Conservation (phyloP, 768 basidiomycete species). For the Trametes maxima region DNA sequence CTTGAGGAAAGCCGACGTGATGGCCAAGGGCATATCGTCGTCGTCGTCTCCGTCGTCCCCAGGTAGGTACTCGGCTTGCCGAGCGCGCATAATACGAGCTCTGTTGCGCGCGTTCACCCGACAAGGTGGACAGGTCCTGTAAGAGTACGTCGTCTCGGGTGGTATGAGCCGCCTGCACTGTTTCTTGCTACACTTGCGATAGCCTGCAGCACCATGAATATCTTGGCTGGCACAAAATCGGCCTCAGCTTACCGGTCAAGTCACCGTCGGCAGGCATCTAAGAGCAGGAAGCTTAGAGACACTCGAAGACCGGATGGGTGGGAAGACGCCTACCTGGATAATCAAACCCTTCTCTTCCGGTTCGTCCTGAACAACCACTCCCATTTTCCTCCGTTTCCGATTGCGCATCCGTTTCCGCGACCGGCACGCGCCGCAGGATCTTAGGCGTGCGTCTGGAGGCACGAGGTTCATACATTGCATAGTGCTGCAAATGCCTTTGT, state of each 20-base stretch:
- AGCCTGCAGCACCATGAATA: background rate
- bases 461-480: conserved; percentile 28
- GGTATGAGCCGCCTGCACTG: conserved; percentile 26
- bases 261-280: conserved; percentile 5
- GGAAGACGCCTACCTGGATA: background rate
- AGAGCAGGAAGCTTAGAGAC: background rate
- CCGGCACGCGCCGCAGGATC: conserved; percentile 25
- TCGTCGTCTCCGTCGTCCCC: background rate
- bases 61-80: background rate
- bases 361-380: background rate
- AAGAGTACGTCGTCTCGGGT: conserved; percentile 20
- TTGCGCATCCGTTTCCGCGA: conserved; percentile 5
- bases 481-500: conserved; percentile 20
- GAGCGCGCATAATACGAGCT: background rate
- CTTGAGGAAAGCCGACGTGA: background rate
- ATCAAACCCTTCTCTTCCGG: conserved; percentile 4
- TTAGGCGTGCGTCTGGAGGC: conserved; percentile 14
- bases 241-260: conserved; percentile 4
- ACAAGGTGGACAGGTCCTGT: conserved; percentile 26
- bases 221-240: background rate
- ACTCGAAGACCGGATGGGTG: background rate
- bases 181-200: conserved; percentile 21
- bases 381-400: background rate
- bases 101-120: conserved; percentile 20
- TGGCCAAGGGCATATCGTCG: background rate